These are phyloP conservation scores for Pseudoperonospora humuli DNA, from an alignment of 352 stramenopile species.

Conservation along the genomic window DNA sequence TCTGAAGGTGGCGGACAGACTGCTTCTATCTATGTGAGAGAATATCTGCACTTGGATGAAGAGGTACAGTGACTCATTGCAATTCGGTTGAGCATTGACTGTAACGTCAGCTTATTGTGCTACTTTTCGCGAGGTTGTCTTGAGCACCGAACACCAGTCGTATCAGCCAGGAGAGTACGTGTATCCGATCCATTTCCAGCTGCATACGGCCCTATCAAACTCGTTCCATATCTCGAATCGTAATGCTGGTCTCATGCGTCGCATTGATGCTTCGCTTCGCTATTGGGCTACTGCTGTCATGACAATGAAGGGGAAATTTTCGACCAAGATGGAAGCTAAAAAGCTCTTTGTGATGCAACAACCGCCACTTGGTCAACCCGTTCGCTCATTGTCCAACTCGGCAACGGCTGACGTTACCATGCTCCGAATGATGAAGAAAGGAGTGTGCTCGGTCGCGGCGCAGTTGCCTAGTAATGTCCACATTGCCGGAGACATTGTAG, in stretches of 20 bases:
- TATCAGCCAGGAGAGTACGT: conserved; percentile 64
- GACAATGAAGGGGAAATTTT: conserved; percentile 56
- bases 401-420: conserved; percentile 19
- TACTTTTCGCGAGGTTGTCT: conserved; percentile 23
- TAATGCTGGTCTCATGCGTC: conserved; percentile 18
- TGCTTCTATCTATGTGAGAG: conserved; percentile 19
- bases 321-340: conserved; percentile 50
- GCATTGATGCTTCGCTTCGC: conserved; percentile 56
- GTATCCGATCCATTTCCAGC: conserved; percentile 51
- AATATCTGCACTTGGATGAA: conserved; percentile 22
- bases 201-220: conserved; percentile 38
- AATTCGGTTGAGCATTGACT: neutral
- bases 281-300: conserved; percentile 61
- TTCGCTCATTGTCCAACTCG: conserved; percentile 14
- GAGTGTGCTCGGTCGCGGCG: conserved; percentile 20
- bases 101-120: neutral
- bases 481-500: conserved; percentile 20
- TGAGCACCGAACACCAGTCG: conserved; percentile 34
- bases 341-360: conserved; percentile 19
- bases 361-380: conserved; percentile 15
- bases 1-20: conserved; percentile 27
- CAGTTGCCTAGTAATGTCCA: conserved; percentile 23
- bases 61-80: conserved; percentile 14
- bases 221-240: conserved; percentile 31
- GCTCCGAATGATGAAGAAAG: conserved; percentile 25